phyloP scores from a whole-genome alignment of 345 rosid genomes.

The Garcia nutans region DNA sequence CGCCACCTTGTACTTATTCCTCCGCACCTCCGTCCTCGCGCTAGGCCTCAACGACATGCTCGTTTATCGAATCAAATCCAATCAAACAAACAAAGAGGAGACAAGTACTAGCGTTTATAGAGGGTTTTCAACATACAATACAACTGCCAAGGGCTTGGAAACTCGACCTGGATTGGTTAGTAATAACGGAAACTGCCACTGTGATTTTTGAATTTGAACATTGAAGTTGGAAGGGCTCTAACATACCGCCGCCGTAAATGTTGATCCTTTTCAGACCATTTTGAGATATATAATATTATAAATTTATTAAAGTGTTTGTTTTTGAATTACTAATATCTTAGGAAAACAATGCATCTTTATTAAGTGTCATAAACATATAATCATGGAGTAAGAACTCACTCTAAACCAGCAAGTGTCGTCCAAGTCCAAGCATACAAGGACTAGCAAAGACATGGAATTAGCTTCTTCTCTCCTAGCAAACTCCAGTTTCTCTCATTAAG shows the following conservation, averaged over 20 bases:
- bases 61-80: neutral
- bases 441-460: too few relatives aligned
- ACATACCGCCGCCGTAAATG: conserved; percentile 15
- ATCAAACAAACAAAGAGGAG: neutral
- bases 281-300: neutral
- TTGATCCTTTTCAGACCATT: neutral
- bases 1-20: conserved; percentile 33
- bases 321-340: too few relatives aligned
- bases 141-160: neutral
- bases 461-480: too few relatives aligned
- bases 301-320: neutral
- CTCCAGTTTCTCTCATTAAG: too few relatives aligned
- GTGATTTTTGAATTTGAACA: conserved; percentile 13
- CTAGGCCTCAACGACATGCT: conserved; percentile 34
- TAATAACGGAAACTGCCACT: conserved; percentile 14
- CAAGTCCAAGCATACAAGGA: too few relatives aligned
- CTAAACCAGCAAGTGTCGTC: too few relatives aligned
- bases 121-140: neutral
- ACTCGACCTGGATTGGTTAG: neutral
- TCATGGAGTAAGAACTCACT: too few relatives aligned
- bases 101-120: neutral
- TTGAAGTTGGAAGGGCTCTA: neutral
- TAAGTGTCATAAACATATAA: too few relatives aligned
- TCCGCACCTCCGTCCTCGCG: conserved; percentile 29
- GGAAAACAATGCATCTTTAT: too few relatives aligned